These are phyloP conservation scores for Heritiera fomes DNA, from an alignment of 345 rosid genomes.

Conservation along the genomic window DNA sequence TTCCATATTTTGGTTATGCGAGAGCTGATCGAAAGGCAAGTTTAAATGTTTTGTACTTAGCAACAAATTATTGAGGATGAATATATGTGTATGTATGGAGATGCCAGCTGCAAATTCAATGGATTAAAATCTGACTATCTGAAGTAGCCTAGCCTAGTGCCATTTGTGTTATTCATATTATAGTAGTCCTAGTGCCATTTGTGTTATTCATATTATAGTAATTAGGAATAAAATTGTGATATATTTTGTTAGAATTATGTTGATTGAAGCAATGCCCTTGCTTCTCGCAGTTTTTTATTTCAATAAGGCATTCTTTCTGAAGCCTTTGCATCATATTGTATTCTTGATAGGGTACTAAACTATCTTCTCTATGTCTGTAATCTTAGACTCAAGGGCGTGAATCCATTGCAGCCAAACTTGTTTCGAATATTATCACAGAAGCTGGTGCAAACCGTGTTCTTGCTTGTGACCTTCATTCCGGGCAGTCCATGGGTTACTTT, in stretches of 20 bases:
- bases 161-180: neutral
- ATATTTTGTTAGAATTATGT: neutral
- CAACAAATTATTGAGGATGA: neutral
- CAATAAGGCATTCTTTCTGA: conserved; percentile 11
- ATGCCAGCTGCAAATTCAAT: neutral
- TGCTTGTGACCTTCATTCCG: conserved; percentile 97
- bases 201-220: neutral
- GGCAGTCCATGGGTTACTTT: conserved; percentile 99
- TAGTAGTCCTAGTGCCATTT: neutral
- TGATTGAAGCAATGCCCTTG: neutral
- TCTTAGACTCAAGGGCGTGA: conserved; percentile 93
- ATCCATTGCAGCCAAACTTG: conserved; percentile 97
- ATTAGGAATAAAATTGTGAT: neutral
- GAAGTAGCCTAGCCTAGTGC: neutral
- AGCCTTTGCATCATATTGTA: neutral
- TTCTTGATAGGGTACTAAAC: conserved; percentile 6
- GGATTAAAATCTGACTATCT: neutral
- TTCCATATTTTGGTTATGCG: conserved; percentile 98
- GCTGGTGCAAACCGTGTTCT: conserved; percentile 97
- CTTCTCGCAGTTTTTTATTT: neutral
- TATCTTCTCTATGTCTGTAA: conserved; percentile 4
- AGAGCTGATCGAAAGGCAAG: conserved; percentile 94
- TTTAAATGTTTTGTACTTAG: conserved; percentile 6
- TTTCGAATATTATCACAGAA: conserved; percentile 90
- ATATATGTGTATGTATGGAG: neutral